Percentiles rank a stretch among this genome's conserved stretches.
Evolutionary conservation across 768 basidiomycete species (phyloP).

Genomic region (Tylopilus felleus): DNA sequence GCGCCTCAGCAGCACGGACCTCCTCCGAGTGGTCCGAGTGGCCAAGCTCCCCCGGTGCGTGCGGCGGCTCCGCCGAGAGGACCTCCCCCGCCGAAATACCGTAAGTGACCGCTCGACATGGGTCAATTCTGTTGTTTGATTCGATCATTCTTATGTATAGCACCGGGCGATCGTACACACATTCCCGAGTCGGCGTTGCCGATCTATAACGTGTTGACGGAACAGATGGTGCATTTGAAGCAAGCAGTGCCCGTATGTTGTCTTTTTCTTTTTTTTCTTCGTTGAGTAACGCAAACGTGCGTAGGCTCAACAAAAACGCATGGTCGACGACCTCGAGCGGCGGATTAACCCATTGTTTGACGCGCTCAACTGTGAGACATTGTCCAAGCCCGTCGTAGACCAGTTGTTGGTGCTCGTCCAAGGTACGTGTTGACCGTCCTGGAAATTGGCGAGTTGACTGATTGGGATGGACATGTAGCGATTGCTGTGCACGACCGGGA

Average conservation of each 20-base stretch:
- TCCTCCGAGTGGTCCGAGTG: conserved; percentile 28
- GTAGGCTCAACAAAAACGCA: conserved; percentile 78
- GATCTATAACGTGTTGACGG: conserved; percentile 62
- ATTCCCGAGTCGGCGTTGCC: conserved; percentile 70
- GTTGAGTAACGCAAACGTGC: background rate
- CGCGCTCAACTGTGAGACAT: conserved; percentile 84
- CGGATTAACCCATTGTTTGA: conserved; percentile 86
- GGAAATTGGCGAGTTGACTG: background rate
- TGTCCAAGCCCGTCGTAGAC: conserved; percentile 68
- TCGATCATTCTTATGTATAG: conserved; percentile 38
- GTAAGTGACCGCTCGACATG: conserved; percentile 37
- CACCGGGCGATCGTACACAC: conserved; percentile 88
- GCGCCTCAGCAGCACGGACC: conserved; percentile 29
- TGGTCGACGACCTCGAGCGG: conserved; percentile 84
- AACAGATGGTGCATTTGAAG: conserved; percentile 63
- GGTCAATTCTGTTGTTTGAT: background rate
- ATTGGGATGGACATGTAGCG: conserved; percentile 42
- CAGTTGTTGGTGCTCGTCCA: conserved; percentile 66
- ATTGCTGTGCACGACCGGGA: conserved; percentile 79
- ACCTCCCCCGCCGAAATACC: conserved; percentile 53
- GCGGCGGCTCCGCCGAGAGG: conserved; percentile 35
- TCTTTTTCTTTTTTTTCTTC: background rate
- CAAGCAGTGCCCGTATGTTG: conserved; percentile 70
- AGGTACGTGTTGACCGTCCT: conserved; percentile 51
- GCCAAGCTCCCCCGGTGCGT: conserved; percentile 24